Conservation (phyloP, 371 early-diverging fungal genomes). For the Mortierella sp. region DNA sequence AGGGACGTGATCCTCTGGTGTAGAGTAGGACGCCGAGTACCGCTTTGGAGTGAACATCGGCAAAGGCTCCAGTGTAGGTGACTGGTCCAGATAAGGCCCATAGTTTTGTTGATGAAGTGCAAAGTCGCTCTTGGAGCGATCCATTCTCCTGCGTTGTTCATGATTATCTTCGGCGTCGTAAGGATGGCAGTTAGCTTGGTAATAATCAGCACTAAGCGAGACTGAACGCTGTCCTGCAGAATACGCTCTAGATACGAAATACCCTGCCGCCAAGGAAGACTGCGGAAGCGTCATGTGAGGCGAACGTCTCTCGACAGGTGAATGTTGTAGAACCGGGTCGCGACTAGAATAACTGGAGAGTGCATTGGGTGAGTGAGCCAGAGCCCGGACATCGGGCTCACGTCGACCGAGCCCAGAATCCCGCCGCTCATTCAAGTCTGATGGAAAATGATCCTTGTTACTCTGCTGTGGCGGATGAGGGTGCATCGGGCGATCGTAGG, state of each 20-base stretch:
- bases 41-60: conserved; percentile 22
- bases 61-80: conserved; percentile 26
- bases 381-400: conserved; percentile 13
- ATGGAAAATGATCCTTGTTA: not conserved
- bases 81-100: conserved; percentile 45
- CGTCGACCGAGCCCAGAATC: conserved; percentile 31
- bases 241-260: conserved; percentile 12
- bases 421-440: conserved; percentile 11
- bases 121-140: conserved; percentile 40
- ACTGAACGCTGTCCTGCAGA: conserved; percentile 28
- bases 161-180: conserved; percentile 18
- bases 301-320: conserved; percentile 8
- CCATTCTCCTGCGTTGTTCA: conserved; percentile 6
- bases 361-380: conserved; percentile 4
- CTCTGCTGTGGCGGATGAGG: not conserved
- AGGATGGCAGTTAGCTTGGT: conserved; percentile 22
- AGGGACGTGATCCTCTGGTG: not conserved
- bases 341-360: conserved; percentile 1
- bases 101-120: conserved; percentile 54
- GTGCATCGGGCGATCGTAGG: not conserved
- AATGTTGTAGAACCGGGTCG: conserved; percentile 5
- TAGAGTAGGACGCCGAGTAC: not conserved
- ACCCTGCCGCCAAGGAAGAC: not conserved
- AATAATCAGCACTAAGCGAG: conserved; percentile 9
- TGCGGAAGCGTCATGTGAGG: conserved; percentile 6